Evolutionary conservation across 768 basidiomycete species (phyloP), one percentile per base, ranked within the genome.

Genomic region (Tricholoma sp.): DNA sequence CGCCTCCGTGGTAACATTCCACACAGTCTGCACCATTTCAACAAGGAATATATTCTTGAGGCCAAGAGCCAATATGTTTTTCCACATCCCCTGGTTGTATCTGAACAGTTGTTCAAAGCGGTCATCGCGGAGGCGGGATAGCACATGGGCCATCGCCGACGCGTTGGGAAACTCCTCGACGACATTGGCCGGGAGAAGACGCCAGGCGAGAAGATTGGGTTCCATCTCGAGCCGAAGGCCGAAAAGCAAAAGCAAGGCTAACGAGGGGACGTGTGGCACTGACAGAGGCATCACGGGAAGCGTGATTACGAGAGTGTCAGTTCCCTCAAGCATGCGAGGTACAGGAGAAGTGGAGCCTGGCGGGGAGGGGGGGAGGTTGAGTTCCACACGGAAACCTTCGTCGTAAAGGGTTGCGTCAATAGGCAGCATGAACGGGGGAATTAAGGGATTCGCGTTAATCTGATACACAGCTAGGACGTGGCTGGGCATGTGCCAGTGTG

Each of bases 1-100:
- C n/a, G 85, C 82, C 60, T 91, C 88, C 15, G 84, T 81, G 8
- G 90, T 82, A 42, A 87, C 85, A 48, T 83, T 88, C 89, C 89
- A 94, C 44, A 83, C 81, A 18, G 76, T 83, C 61, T 76, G 76
- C 24, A 77, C 80, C 45, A 83, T 66, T 59, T 79, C 74, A 51
- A 78, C 72, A 54, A 86, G 65, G 29, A 63, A 65, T 50, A 65
- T 54, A 58, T 84, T 76, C 17, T 69, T 73, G 33, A 81, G 74
- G 6, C 78, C 83, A 53, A 86, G 70, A 15, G 74, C 73, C 10
- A 88, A 74, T 34, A 80, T 75, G 55, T 88, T 88, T 62, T 77
- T 78, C 85, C 86, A 85, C 50, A 87, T 66, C n/a, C 86, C 85
- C 44, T 81, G 79, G 63, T 82, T 86, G 55, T 70, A 70, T 33